These are phyloP conservation scores for Bimuria novae-zelandiae DNA, from an alignment of 2,329 filamentous ascomycete species.

Conservation along the genomic window DNA sequence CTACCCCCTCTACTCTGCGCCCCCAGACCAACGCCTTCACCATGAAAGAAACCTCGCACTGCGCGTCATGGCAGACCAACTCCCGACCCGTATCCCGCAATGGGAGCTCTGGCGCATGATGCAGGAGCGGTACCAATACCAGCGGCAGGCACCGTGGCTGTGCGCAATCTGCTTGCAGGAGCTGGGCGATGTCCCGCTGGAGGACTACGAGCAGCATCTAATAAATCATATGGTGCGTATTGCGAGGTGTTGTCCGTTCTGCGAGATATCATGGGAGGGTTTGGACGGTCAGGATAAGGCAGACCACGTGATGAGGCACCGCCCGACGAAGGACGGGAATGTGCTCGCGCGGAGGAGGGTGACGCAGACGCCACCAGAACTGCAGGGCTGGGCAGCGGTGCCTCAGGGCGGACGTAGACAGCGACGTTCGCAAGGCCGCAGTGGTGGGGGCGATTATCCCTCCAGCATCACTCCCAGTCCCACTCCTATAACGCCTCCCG, in stretches of 20 bases:
- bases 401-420: not conserved
- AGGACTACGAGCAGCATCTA: not conserved
- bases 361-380: not conserved
- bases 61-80: not conserved
- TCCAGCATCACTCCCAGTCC: no score
- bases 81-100: not conserved
- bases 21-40: not conserved
- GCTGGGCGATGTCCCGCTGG: not conserved
- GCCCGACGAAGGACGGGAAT: not conserved
- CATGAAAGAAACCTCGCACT: not conserved
- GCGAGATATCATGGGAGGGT: not conserved
- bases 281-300: not conserved
- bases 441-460: not conserved
- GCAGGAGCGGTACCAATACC: not conserved
- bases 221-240: not conserved
- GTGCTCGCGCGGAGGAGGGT: not conserved
- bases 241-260: not conserved
- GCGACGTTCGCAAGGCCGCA: not conserved
- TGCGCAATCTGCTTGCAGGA: not conserved
- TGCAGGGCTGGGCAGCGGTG: not conserved
- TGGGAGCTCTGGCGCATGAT: slow-evolving; percentile 1
- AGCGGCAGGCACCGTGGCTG: not conserved
- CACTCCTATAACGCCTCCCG: not conserved
- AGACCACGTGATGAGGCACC: not conserved
- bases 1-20: not conserved